These are phyloP conservation scores for Yarrowia sp. DNA, from an alignment of 805 yeast genomes.

Conservation along the genomic window DNA sequence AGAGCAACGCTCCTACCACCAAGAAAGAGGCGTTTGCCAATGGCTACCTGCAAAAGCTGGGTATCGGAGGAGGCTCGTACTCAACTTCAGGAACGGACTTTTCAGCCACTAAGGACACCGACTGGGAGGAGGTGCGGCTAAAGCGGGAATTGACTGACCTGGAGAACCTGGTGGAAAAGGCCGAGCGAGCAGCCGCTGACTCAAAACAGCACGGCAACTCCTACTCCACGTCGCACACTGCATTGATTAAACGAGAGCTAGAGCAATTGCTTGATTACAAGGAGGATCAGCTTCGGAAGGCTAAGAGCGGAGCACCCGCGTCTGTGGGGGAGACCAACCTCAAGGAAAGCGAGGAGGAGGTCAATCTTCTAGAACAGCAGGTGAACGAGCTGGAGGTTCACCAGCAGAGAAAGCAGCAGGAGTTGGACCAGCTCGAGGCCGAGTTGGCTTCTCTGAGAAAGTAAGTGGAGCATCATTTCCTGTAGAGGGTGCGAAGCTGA, in stretches of 20 bases:
- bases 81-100: conserved; percentile 63
- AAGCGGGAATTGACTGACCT: conserved; percentile 73
- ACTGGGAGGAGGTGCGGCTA: conserved; percentile 88
- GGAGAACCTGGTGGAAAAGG: conserved; percentile 60
- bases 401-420: conserved; percentile 56
- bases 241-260: conserved; percentile 56
- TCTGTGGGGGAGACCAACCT: conserved; percentile 27
- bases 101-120: conserved; percentile 57
- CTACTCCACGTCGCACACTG: conserved; percentile 36
- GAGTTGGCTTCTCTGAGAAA: conserved; percentile 10
- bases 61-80: conserved; percentile 42
- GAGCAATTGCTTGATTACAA: conserved; percentile 81
- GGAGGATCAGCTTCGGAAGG: conserved; percentile 51
- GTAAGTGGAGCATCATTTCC: background rate
- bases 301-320: conserved; percentile 36
- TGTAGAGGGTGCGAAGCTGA: background rate
- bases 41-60: conserved; percentile 58
- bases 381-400: conserved; percentile 69
- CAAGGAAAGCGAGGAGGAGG: conserved; percentile 46
- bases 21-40: conserved; percentile 36
- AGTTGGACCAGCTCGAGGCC: conserved; percentile 47
- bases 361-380: conserved; percentile 73
- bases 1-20: conserved; percentile 20
- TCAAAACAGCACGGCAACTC: conserved; percentile 39
- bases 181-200: conserved; percentile 48